Base-by-base conservation (phyloP, 2,329 filamentous ascomycete genomes). In the Coniella vitis region DNA sequence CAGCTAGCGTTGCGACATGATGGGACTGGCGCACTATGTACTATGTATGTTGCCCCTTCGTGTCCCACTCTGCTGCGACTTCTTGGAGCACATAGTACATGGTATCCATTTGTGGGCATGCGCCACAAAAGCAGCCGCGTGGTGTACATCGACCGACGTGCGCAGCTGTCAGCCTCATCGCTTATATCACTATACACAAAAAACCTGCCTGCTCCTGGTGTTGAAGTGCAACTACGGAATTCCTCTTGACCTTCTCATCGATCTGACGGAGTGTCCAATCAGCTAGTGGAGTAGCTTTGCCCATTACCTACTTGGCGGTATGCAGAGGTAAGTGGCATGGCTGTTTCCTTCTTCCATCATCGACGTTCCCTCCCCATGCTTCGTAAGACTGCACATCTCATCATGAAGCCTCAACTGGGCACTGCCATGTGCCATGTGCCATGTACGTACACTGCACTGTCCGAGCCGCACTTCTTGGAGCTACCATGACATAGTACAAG, bases 71-170 rank as follows among this genome's bases (percentile, higher is more conserved):
- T 40, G 38, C 38, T 40, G 17, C n/a, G 4, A 19, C 14, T 41
- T 19, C 17, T 42, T n/a, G n/a, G n/a, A n/a, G n/a, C n/a, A n/a
- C n/a, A n/a, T n/a, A n/a, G n/a, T n/a, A n/a, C n/a, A n/a, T n/a
- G n/a, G n/a, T n/a, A n/a, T n/a, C 16, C 29, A 21, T 13, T 12
- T 42, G 16, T 19, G 29, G 45, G 8, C 38, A 29, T 46, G 36
- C 44, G 44, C 44, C 44, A 46, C 44, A 20, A 9, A n/a, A n/a
- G n/a, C 16, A 48, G 47, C 47, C 40, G 47, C 47, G 47, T 44
- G 21, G 17, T 43, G 34, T 35, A 17, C 32, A 35, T 20, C 32
- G 13, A 25, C 22, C 21, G 36, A 45, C 25, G 36, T 45, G n/a
- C 36, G 36, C 22, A 36, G 17, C 31, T 19, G 19, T 20, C 25